phyloP scores from a whole-genome alignment of 2,329 filamentous ascomycete species.

The Cladosporium sp. region DNA sequence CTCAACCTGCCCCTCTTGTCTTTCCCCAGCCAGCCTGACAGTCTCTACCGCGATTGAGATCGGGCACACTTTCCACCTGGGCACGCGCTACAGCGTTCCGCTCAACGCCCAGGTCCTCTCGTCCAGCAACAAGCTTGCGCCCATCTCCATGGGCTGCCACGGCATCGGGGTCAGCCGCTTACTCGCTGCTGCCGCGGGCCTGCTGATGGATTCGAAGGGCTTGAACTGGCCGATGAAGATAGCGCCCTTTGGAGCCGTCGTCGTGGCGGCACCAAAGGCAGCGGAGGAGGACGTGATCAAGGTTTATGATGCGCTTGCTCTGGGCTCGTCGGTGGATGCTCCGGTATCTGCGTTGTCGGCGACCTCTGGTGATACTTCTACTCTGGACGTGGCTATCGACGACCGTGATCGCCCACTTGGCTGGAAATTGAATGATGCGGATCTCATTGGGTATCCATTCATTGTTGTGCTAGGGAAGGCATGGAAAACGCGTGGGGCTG shows the following conservation, averaged over 20 bases:
- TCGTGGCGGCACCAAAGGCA: constrained; percentile 53
- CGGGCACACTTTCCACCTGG: constrained; percentile 92
- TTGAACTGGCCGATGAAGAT: constrained; percentile 87
- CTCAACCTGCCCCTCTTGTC: constrained; percentile 73
- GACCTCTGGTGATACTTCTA: neutral
- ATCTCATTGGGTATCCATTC: constrained; percentile 84
- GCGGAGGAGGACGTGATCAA: constrained; percentile 23
- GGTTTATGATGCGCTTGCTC: constrained; percentile 64
- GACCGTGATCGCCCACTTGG: constrained; percentile 65
- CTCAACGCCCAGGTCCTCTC: constrained; percentile 63
- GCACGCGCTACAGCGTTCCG: constrained; percentile 80
- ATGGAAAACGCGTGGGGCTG: constrained; percentile 58
- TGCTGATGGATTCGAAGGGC: constrained; percentile 68
- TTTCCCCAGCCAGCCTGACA: constrained; percentile 56
- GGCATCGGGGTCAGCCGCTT: constrained; percentile 92
- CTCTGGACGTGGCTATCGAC: constrained; percentile 67
- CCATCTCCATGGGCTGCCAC: constrained; percentile 93
- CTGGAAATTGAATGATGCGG: constrained; percentile 90
- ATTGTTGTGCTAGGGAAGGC: constrained; percentile 73
- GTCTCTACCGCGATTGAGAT: constrained; percentile 79
- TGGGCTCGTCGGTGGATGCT: neutral
- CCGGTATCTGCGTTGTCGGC: neutral
- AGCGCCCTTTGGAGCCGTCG: constrained; percentile 75
- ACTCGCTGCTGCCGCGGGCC: constrained; percentile 80
- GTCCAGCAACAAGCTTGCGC: constrained; percentile 44